phyloP scores from a whole-genome alignment of 2,329 filamentous ascomycete genomes.

The Zasmidium cellare region DNA sequence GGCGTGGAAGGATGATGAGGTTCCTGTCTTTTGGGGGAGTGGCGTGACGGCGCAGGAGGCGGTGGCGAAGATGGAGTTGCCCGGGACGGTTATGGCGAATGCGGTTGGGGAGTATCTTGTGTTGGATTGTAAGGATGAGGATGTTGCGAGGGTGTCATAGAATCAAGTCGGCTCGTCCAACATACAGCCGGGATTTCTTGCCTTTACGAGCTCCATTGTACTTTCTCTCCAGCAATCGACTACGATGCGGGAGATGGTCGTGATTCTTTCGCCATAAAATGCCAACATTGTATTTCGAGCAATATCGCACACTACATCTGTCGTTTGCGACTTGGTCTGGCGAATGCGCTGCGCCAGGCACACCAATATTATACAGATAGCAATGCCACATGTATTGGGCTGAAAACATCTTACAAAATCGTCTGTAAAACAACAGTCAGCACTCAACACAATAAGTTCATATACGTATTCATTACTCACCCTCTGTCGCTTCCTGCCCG shows the following conservation, averaged over 20 bases:
- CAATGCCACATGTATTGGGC: not conserved
- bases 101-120: constrained; percentile 64
- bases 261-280: not conserved
- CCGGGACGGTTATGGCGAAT: constrained; percentile 61
- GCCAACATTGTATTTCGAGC: not conserved
- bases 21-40: constrained; percentile 64
- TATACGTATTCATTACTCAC: constrained; percentile 11
- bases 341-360: not conserved
- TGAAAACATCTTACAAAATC: not conserved
- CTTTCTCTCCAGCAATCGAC: too few relatives aligned
- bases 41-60: constrained; percentile 67
- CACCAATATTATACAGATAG: not conserved
- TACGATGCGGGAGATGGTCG: too few relatives aligned
- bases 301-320: not conserved
- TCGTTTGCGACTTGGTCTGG: not conserved
- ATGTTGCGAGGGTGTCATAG: too few relatives aligned
- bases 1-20: constrained; percentile 27
- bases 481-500: constrained; percentile 40
- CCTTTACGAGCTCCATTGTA: too few relatives aligned
- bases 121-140: constrained; percentile 43
- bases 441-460: not conserved
- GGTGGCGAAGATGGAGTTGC: constrained; percentile 55
- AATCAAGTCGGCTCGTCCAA: too few relatives aligned
- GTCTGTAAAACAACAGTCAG: not conserved
- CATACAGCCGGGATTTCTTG: too few relatives aligned